Evolutionary conservation across 2,329 filamentous ascomycete genomes (phyloP).

Genomic region (Mycosphaerelloides madeirae): DNA sequence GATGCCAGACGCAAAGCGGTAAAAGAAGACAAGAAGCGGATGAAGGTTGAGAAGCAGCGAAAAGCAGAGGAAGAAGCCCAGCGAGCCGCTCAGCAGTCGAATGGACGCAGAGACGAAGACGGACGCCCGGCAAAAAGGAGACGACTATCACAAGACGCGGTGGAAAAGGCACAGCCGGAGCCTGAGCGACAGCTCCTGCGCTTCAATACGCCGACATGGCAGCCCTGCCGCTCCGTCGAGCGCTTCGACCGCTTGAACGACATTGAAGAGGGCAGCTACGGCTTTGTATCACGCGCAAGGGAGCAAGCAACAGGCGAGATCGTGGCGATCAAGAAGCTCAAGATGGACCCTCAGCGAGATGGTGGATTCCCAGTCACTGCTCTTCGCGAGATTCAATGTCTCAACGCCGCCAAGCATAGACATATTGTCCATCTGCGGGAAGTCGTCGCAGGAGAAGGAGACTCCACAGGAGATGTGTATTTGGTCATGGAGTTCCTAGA

Average conservation of each 20-base stretch:
- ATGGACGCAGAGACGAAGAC: constrained; percentile 25
- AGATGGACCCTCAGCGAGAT: constrained; percentile 74
- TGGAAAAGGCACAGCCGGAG: constrained; percentile 28
- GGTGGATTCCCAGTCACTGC: constrained; percentile 83
- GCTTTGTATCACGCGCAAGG: constrained; percentile 81
- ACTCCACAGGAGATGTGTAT: constrained; percentile 59
- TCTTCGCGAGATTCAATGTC: constrained; percentile 85
- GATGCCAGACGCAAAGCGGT: constrained; percentile 70
- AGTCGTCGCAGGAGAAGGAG: constrained; percentile 54
- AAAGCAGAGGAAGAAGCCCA: constrained; percentile 52
- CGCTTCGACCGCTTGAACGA: constrained; percentile 91
- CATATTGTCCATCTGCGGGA: constrained; percentile 81
- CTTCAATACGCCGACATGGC: constrained; percentile 66
- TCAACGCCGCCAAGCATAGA: constrained; percentile 71
- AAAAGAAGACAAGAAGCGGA: constrained; percentile 83
- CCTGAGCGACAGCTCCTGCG: constrained; percentile 59
- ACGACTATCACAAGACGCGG: constrained; percentile 55
- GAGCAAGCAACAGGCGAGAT: constrained; percentile 70
- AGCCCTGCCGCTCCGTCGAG: constrained; percentile 70
- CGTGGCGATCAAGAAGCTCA: constrained; percentile 89
- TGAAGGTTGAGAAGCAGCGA: constrained; percentile 76
- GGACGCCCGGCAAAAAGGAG: constrained; percentile 52
- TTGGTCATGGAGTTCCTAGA: constrained; percentile 97
- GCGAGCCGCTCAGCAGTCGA: constrained; percentile 25
- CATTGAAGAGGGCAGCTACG: constrained; percentile 96